These are phyloP conservation scores for Diversispora epigaea DNA, from an alignment of 192 early-diverging fungal species.

Conservation along the genomic window DNA sequence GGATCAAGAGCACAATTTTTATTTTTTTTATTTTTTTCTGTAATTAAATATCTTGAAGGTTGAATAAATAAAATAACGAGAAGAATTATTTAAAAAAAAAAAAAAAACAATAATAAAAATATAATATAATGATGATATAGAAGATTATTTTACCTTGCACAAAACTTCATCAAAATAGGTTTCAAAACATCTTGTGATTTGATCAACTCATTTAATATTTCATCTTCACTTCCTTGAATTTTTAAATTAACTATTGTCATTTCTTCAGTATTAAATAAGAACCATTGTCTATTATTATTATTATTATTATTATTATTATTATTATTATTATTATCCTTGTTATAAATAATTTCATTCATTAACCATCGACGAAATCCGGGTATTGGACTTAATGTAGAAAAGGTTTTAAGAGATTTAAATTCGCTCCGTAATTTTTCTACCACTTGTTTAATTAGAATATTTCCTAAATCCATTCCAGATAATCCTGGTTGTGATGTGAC, in stretches of 20 bases:
- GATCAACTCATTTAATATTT: conserved; percentile 18
- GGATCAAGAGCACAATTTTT: conserved; percentile 75
- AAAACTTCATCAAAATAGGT: conserved; percentile 62
- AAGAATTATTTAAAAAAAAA: background rate
- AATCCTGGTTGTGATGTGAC: conserved; percentile 87
- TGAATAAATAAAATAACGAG: no score
- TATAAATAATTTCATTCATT: conserved; percentile 4
- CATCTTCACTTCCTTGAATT: background rate
- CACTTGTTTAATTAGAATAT: conserved; percentile 87
- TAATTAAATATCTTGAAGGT: conserved; percentile 55
- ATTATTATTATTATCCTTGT: background rate
- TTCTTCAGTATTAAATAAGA: background rate
- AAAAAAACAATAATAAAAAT: background rate
- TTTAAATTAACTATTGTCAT: no score
- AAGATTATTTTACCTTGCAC: conserved; percentile 45
- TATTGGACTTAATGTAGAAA: conserved; percentile 88
- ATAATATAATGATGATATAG: background rate
- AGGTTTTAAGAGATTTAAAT: conserved; percentile 71
- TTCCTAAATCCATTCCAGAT: conserved; percentile 87
- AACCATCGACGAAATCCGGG: conserved; percentile 88
- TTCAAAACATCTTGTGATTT: conserved; percentile 41
- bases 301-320: no score
- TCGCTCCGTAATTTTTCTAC: conserved; percentile 74
- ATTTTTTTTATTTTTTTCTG: conserved; percentile 70
- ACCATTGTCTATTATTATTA: no score